Evolutionary conservation across 805 yeast genomes (phyloP).

Genomic region (Wickerhamomyces mucosus): DNA sequence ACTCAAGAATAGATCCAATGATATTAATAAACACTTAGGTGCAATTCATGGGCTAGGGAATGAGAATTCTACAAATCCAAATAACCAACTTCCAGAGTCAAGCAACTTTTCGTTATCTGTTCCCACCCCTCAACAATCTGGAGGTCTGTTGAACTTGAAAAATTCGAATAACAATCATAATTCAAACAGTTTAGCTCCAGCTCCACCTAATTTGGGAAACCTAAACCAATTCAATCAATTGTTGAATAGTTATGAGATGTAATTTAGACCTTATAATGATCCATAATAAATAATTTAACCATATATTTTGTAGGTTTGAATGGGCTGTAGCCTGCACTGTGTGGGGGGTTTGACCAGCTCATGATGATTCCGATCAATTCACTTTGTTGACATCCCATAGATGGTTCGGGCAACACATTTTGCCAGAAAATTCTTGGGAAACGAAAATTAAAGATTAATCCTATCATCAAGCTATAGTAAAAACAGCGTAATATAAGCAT

Average conservation of each 20-base stretch:
- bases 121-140: not conserved
- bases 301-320: too few species aligned
- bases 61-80: conserved; percentile 2
- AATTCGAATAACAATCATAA: not conserved
- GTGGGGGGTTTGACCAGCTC: too few species aligned
- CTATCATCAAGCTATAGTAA: too few species aligned
- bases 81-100: not conserved
- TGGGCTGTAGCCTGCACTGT: too few species aligned
- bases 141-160: not conserved
- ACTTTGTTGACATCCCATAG: too few species aligned
- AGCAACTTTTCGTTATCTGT: not conserved
- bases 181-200: not conserved
- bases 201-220: not conserved
- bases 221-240: not conserved
- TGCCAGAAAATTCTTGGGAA: too few species aligned
- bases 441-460: too few species aligned
- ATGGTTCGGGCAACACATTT: too few species aligned
- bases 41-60: conserved; percentile 41
- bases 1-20: conserved; percentile 24
- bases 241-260: not conserved
- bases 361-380: too few species aligned
- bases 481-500: too few species aligned
- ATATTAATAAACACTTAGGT: conserved; percentile 35
- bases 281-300: too few species aligned
- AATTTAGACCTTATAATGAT: too few species aligned